These are phyloP conservation scores for Pisolithus marmoratus DNA, from an alignment of 768 basidiomycete species.

Conservation along the genomic window DNA sequence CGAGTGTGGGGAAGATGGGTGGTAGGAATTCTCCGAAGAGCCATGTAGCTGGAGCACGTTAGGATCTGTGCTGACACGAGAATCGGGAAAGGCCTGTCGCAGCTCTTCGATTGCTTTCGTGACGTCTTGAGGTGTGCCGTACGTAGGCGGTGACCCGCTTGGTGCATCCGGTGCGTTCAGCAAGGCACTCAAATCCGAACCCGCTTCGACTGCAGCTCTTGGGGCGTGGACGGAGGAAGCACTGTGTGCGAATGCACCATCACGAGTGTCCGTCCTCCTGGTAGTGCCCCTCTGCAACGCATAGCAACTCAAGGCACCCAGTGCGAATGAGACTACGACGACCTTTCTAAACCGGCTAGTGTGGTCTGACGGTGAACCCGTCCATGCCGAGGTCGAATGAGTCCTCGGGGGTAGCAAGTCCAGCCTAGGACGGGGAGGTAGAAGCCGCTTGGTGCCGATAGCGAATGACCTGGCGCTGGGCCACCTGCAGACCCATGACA, in stretches of 20 bases:
- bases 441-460: too few relatives aligned
- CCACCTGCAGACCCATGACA: background rate
- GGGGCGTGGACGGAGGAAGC: background rate
- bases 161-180: background rate
- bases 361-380: background rate
- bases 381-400: background rate
- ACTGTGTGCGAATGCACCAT: background rate
- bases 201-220: background rate
- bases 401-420: background rate
- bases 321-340: conserved; percentile 11
- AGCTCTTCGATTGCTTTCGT: conserved; percentile 51
- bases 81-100: conserved; percentile 38
- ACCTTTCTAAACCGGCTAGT: conserved; percentile 7
- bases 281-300: background rate
- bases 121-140: conserved; percentile 45
- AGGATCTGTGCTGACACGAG: conserved; percentile 46
- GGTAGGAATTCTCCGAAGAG: conserved; percentile 66
- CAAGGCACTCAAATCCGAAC: background rate
- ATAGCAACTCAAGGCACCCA: conserved; percentile 13
- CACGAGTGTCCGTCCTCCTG: background rate
- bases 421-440: background rate
- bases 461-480: background rate
- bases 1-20: conserved; percentile 51
- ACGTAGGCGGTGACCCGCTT: conserved; percentile 16
- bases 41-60: conserved; percentile 51